Percentiles rank a stretch among this genome's conserved stretches.
Evolutionary conservation across 768 basidiomycete species (phyloP).

Genomic region (Strobilomyces confusus): DNA sequence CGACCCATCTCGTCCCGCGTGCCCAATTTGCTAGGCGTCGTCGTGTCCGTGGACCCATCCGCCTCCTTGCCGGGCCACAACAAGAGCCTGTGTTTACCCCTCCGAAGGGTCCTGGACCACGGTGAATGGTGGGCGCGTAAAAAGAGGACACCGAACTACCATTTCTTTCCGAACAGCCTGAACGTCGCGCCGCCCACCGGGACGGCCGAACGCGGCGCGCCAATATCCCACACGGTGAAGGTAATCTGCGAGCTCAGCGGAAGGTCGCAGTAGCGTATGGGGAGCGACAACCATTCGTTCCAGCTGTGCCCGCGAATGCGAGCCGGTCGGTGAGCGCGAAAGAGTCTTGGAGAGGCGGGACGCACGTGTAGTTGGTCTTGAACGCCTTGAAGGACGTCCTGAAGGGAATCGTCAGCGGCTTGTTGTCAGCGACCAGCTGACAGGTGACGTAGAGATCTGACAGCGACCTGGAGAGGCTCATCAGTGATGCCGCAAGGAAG

Average conservation of each 20-base stretch:
- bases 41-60: constrained; percentile 75
- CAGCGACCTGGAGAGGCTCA: constrained; percentile 52
- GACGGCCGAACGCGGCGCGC: constrained; percentile 69
- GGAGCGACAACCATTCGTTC: constrained; percentile 94
- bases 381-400: constrained; percentile 92
- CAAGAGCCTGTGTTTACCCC: constrained; percentile 86
- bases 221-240: constrained; percentile 96
- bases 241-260: constrained; percentile 84
- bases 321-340: not conserved
- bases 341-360: not conserved
- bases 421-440: constrained; percentile 90
- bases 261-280: constrained; percentile 92
- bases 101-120: constrained; percentile 66
- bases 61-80: constrained; percentile 84
- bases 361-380: constrained; percentile 75
- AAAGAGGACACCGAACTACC: constrained; percentile 41
- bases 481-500: constrained; percentile 16
- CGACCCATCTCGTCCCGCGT: constrained; percentile 91
- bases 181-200: constrained; percentile 93
- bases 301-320: constrained; percentile 49
- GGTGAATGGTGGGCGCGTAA: not conserved
- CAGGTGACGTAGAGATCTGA: constrained; percentile 94
- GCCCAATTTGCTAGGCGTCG: constrained; percentile 84
- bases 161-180: constrained; percentile 88
- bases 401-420: constrained; percentile 87